Conservation (phyloP, 805 yeast genomes). For the Ogataea henricii region DNA sequence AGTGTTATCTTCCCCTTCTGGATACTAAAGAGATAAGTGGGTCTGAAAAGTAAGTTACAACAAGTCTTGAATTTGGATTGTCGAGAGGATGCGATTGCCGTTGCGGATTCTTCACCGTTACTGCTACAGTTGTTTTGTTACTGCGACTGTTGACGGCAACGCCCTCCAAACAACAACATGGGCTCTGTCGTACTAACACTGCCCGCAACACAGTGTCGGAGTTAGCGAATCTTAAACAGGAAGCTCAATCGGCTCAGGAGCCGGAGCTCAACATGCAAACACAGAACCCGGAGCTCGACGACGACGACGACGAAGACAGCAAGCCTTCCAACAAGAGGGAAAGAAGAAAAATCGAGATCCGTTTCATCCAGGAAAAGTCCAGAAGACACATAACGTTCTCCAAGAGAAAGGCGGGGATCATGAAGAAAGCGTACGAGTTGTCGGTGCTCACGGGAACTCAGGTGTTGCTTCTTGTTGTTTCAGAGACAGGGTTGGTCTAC, state of each 20-base stretch:
- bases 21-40: constrained; percentile 18
- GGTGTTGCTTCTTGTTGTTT: constrained; percentile 88
- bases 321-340: constrained; percentile 54
- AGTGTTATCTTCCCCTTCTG: constrained; percentile 15
- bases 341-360: constrained; percentile 90
- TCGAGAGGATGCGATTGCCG: neutral
- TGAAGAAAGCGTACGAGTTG: constrained; percentile 99
- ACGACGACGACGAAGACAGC: constrained; percentile 54
- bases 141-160: neutral
- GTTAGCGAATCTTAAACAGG: constrained; percentile 25
- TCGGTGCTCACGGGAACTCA: constrained; percentile 97
- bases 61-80: neutral
- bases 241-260: constrained; percentile 26
- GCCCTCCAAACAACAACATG: neutral
- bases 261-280: constrained; percentile 26
- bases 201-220: constrained; percentile 28
- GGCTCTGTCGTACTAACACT: constrained; percentile 13
- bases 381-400: constrained; percentile 98
- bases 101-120: neutral
- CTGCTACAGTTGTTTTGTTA: neutral
- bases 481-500: constrained; percentile 98
- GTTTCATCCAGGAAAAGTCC: constrained; percentile 95
- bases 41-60: constrained; percentile 15
- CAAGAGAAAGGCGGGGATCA: constrained; percentile 97
- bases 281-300: constrained; percentile 40